Conservation (phyloP, 2,329 filamentous ascomycete species). For the Calonectria crousiana region DNA sequence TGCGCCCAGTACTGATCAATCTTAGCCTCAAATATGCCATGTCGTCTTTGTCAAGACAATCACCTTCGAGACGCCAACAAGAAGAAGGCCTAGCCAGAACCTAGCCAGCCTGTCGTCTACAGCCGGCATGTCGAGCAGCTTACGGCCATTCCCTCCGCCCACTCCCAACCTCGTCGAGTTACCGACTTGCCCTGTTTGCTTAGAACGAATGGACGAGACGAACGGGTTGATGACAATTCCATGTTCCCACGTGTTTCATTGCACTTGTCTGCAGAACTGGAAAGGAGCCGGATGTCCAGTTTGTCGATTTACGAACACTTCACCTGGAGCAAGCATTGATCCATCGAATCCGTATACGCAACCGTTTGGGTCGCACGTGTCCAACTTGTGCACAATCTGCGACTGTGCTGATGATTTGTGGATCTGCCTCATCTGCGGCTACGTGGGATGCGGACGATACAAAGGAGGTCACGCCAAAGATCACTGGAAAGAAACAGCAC, state of each 20-base stretch:
- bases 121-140: constrained; percentile 55
- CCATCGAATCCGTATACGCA: constrained; percentile 62
- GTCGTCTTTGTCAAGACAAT: constrained; percentile 95
- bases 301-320: constrained; percentile 83
- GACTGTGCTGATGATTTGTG: constrained; percentile 86
- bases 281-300: constrained; percentile 93
- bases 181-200: constrained; percentile 94
- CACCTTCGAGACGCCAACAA: constrained; percentile 77
- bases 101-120: constrained; percentile 69
- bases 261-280: constrained; percentile 96
- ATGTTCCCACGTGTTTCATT: constrained; percentile 98
- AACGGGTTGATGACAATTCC: constrained; percentile 95
- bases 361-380: constrained; percentile 69
- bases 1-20: constrained; percentile 30
- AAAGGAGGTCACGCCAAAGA: constrained; percentile 93
- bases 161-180: constrained; percentile 91
- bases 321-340: constrained; percentile 52
- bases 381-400: constrained; percentile 85
- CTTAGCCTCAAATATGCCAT: constrained; percentile 91
- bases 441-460: constrained; percentile 93
- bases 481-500: constrained; percentile 90
- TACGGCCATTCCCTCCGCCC: constrained; percentile 72
- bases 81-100: constrained; percentile 61
- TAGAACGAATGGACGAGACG: constrained; percentile 98
- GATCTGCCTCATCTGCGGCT: constrained; percentile 95